phyloP scores from a whole-genome alignment of 305 asterid genomes.

The Fraxinus albicans region DNA sequence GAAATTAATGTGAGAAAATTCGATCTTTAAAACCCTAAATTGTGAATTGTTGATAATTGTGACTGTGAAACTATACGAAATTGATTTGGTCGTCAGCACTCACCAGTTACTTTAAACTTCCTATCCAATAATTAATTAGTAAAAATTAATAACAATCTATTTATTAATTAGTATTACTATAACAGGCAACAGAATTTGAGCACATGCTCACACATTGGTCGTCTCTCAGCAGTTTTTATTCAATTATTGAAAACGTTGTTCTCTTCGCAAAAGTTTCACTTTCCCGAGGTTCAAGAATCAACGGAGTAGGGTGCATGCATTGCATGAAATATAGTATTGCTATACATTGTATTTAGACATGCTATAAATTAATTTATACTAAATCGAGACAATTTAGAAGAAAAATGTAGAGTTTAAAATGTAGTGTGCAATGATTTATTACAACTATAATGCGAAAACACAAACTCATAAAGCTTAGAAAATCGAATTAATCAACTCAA shows the following conservation, averaged over 20 bases:
- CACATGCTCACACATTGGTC: background rate
- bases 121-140: background rate
- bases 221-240: background rate
- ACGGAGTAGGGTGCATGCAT: background rate
- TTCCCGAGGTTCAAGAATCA: background rate
- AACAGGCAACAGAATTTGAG: background rate
- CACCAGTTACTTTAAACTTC: background rate
- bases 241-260: background rate
- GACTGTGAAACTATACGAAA: background rate
- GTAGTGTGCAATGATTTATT: too few species aligned
- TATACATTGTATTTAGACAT: background rate
- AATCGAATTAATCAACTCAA: too few species aligned
- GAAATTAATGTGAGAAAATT: background rate
- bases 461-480: too few species aligned
- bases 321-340: background rate
- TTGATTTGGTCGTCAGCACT: too few species aligned
- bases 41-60: background rate
- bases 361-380: background rate
- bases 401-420: too few species aligned
- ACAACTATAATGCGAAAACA: too few species aligned
- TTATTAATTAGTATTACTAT: background rate
- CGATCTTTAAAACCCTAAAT: background rate
- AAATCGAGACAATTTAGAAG: background rate
- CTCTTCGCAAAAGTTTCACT: background rate
- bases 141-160: too few species aligned